phyloP scores from a whole-genome alignment of 129 eudicot species.

The Apium graveolens region DNA sequence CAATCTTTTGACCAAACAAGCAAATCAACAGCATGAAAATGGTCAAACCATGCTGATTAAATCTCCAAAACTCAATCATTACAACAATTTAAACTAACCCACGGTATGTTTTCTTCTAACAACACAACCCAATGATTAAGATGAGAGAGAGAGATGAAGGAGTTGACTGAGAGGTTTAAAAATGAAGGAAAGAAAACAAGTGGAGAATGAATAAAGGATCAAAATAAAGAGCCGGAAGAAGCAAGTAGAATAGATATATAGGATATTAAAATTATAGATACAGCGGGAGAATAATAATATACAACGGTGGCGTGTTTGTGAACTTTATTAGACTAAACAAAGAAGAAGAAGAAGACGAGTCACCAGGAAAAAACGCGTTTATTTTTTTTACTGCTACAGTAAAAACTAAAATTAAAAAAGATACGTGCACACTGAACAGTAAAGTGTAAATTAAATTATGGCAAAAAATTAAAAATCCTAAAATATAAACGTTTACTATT shows the following conservation, averaged over 20 bases:
- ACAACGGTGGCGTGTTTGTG: neutral
- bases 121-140: neutral
- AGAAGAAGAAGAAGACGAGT: neutral
- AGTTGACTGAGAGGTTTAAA: neutral
- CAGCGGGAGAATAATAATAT: neutral
- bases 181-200: neutral
- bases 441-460: neutral
- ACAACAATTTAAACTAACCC: slow-evolving; percentile 8
- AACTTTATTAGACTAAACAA: slow-evolving; percentile 1
- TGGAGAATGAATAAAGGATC: neutral
- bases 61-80: slow-evolving; percentile 29
- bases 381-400: neutral
- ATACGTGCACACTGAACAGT: neutral
- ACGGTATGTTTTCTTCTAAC: neutral
- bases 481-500: no score
- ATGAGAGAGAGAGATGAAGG: neutral
- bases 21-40: slow-evolving; percentile 19
- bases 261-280: neutral
- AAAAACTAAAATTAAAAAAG: neutral
- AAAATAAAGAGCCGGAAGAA: neutral
- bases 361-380: neutral
- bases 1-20: slow-evolving; percentile 24
- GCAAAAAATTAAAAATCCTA: no score
- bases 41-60: slow-evolving; percentile 19
- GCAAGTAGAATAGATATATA: neutral